A percentile compares a stretch with the other conserved stretches of the same genome.
Conservation (phyloP, 2,329 filamentous ascomycete species). For the Anisogramma anomala region DNA sequence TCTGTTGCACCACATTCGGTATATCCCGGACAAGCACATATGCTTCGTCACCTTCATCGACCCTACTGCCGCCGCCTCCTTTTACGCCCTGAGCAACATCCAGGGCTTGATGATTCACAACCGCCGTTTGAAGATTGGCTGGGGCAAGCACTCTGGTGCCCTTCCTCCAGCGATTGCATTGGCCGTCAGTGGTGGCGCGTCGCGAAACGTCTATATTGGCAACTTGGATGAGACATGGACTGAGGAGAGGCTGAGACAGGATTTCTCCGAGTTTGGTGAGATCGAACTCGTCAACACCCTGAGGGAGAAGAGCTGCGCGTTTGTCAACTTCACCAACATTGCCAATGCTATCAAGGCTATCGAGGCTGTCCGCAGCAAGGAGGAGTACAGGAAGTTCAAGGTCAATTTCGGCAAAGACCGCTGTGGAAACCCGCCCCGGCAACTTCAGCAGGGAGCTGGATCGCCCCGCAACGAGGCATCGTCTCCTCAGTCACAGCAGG, state of each 20-base stretch:
- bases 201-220: slow-evolving; percentile 96
- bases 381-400: slow-evolving; percentile 98
- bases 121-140: slow-evolving; percentile 91
- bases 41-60: slow-evolving; percentile 99
- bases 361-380: slow-evolving; percentile 84
- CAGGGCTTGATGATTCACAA: slow-evolving; percentile 99
- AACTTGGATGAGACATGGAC: slow-evolving; percentile 97
- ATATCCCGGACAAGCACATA: slow-evolving; percentile 99
- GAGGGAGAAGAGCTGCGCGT: slow-evolving; percentile 97
- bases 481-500: slow-evolving; percentile 48
- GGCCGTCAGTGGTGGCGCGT: slow-evolving; percentile 90
- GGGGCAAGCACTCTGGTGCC: slow-evolving; percentile 97
- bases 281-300: slow-evolving; percentile 96
- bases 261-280: slow-evolving; percentile 95
- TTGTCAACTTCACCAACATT: slow-evolving; percentile 99
- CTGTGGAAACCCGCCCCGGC: slow-evolving; percentile 89
- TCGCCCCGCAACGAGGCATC: slow-evolving; percentile 53
- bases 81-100: slow-evolving; percentile 94
- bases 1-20: slow-evolving; percentile 92
- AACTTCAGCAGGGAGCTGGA: slow-evolving; percentile 56
- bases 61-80: slow-evolving; percentile 91
- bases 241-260: slow-evolving; percentile 86
- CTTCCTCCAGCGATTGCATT: slow-evolving; percentile 91
- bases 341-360: slow-evolving; percentile 99
- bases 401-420: slow-evolving; percentile 99